Conservation (phyloP, 2,329 filamentous ascomycete species). For the Exophiala oligosperma region DNA sequence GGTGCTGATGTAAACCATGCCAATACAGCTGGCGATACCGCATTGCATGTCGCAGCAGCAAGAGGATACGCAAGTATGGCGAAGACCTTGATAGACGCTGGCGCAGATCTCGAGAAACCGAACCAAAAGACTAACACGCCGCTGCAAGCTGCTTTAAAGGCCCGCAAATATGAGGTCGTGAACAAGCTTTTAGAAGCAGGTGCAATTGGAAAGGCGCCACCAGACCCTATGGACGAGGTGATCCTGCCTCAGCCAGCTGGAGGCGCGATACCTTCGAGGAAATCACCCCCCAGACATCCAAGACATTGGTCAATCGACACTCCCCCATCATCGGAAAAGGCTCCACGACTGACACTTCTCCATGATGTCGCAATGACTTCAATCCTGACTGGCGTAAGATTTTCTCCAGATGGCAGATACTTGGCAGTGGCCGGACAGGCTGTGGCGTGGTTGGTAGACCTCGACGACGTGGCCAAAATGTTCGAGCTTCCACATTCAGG, state of each 20-base stretch:
- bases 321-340: too few relatives aligned
- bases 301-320: too few relatives aligned
- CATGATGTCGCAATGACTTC: neutral
- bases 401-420: constrained; percentile 4
- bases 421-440: neutral
- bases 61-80: neutral
- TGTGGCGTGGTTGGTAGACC: neutral
- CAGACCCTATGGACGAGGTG: too few relatives aligned
- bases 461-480: neutral
- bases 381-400: neutral
- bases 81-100: neutral
- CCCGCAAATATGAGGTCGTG: neutral
- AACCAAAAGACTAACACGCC: neutral
- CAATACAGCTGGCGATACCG: neutral
- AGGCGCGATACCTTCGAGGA: too few relatives aligned
- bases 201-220: too few relatives aligned
- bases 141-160: neutral
- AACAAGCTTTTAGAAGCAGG: too few relatives aligned
- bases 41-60: neutral
- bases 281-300: too few relatives aligned
- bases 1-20: neutral
- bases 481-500: neutral
- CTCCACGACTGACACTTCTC: neutral
- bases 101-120: neutral
- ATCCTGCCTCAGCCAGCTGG: too few relatives aligned